phyloP scores from a whole-genome alignment of 495 filamentous ascomycete species.

The Parathielavia appendiculata region DNA sequence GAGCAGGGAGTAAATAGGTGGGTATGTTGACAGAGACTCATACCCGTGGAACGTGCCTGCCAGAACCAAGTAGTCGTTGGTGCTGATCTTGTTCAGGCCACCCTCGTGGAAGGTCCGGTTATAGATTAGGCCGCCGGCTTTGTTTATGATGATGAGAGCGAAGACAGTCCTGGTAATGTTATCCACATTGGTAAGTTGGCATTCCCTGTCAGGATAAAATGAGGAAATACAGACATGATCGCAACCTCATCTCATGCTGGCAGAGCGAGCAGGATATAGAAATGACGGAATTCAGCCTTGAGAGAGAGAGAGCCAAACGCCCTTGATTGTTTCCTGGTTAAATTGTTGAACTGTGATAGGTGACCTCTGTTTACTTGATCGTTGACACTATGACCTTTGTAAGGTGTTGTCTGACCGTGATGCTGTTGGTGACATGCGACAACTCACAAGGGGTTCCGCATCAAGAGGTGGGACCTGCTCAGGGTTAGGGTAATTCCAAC shows the following conservation, averaged over 20 bases:
- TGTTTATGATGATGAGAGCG: slow-evolving; percentile 94
- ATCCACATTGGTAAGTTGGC: background rate
- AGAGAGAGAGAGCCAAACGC: too few species aligned
- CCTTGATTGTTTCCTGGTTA: too few species aligned
- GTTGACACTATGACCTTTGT: background rate
- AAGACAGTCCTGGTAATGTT: slow-evolving; percentile 71
- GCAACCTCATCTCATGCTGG: slow-evolving; percentile 19
- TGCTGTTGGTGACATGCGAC: background rate
- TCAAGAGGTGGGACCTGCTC: background rate
- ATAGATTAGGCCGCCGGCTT: slow-evolving; percentile 93
- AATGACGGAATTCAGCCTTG: background rate
- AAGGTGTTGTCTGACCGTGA: background rate
- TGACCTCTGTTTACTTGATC: too few species aligned
- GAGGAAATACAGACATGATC: slow-evolving; percentile 20
- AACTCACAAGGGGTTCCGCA: background rate
- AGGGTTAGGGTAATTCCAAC: background rate
- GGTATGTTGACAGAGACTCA: slow-evolving; percentile 9
- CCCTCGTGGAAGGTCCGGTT: slow-evolving; percentile 82
- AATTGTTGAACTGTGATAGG: too few species aligned
- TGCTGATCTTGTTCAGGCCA: slow-evolving; percentile 75
- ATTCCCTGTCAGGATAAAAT: background rate
- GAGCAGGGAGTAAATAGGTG: slow-evolving; percentile 5
- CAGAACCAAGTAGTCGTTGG: slow-evolving; percentile 95
- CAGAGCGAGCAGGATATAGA: background rate
- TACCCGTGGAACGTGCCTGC: slow-evolving; percentile 96